Conservation (phyloP, 2,329 filamentous ascomycete genomes). For the Myriosclerotinia scirpicola region DNA sequence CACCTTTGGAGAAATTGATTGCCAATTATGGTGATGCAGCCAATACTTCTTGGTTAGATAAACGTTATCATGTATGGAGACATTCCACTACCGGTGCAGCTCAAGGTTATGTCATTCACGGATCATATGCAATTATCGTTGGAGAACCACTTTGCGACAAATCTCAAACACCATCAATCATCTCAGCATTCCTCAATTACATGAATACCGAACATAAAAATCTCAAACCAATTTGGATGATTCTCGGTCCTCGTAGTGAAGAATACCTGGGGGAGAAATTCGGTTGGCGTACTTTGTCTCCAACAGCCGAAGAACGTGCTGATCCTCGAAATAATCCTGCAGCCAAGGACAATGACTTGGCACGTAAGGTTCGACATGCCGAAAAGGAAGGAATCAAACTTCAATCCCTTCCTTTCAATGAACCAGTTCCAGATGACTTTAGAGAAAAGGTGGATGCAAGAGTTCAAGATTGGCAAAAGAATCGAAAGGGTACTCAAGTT, state of each 20-base stretch:
- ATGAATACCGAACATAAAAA: constrained; percentile 68
- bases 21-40: constrained; percentile 94
- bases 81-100: constrained; percentile 78
- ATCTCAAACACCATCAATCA: constrained; percentile 72
- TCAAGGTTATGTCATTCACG: constrained; percentile 76
- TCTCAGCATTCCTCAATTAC: constrained; percentile 72
- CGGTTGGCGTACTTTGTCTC: constrained; percentile 85
- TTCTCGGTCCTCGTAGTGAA: constrained; percentile 77
- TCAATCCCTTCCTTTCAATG: constrained; percentile 66
- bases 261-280: constrained; percentile 76
- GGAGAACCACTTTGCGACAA: constrained; percentile 84
- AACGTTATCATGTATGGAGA: constrained; percentile 84
- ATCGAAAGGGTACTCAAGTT: constrained; percentile 81
- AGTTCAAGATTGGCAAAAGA: constrained; percentile 75
- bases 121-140: constrained; percentile 77
- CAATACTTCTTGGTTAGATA: constrained; percentile 91
- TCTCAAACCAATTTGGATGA: constrained; percentile 83
- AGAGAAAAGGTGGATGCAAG: constrained; percentile 68
- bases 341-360: constrained; percentile 71
- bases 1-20: constrained; percentile 81
- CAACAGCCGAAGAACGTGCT: constrained; percentile 84
- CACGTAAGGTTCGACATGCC: constrained; percentile 79
- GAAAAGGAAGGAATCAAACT: constrained; percentile 84
- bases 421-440: constrained; percentile 63
- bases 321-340: constrained; percentile 69